These are phyloP conservation scores for Raphanus sativus DNA, from an alignment of 345 rosid genomes.

Conservation along the genomic window DNA sequence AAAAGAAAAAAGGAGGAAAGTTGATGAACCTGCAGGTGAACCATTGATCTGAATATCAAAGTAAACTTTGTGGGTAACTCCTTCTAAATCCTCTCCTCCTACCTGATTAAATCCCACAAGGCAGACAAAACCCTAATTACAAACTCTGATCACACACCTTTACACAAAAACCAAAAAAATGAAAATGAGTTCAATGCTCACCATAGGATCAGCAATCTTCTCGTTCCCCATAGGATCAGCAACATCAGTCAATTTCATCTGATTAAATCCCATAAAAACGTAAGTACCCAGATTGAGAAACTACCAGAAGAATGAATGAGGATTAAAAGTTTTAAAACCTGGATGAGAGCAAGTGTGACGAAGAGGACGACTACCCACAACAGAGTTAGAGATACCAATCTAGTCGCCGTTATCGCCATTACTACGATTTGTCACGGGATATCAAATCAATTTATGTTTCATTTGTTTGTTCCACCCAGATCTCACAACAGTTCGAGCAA, in stretches of 20 bases:
- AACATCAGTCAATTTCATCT: slow-evolving; percentile 61
- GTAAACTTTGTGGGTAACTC: slow-evolving; percentile 79
- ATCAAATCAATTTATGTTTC: background rate
- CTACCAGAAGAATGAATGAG: background rate
- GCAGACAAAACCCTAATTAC: background rate
- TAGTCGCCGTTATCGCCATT: slow-evolving; percentile 58
- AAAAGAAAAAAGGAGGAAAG: slow-evolving; percentile 15
- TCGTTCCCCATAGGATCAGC: slow-evolving; percentile 43
- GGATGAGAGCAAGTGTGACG: slow-evolving; percentile 67
- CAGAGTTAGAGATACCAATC: slow-evolving; percentile 49
- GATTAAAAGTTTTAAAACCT: slow-evolving; percentile 42
- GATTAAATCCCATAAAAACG: background rate
- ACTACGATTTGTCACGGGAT: background rate
- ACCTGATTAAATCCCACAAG: slow-evolving; percentile 38
- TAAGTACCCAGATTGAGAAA: slow-evolving; percentile 5
- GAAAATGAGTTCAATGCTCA: background rate
- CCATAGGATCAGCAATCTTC: slow-evolving; percentile 40
- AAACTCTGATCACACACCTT: background rate
- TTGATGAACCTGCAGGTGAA: slow-evolving; percentile 59
- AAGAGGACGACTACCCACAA: slow-evolving; percentile 61
- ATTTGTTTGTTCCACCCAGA: slow-evolving; percentile 1
- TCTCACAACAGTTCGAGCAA: background rate
- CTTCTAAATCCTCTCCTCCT: slow-evolving; percentile 53
- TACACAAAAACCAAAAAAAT: background rate
- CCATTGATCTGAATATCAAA: slow-evolving; percentile 91